Evolutionary conservation across 306 rosid species (phyloP).

Genomic region (Sindora glabra): DNA sequence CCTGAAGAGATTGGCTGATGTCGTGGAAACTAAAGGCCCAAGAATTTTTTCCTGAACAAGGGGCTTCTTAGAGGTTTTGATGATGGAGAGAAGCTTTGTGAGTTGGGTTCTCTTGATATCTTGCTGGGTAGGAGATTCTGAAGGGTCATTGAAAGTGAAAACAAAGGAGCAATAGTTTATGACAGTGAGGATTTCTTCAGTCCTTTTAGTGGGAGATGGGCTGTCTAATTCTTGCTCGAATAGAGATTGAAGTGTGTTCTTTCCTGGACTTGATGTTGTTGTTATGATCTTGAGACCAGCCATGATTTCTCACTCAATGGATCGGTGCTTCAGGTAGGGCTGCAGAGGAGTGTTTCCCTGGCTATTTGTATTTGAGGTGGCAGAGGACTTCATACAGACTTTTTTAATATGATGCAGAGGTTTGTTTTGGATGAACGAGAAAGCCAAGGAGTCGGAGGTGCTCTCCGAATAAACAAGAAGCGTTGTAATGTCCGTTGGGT

Average conservation of each 20-base stretch:
- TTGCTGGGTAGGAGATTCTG: slow-evolving; percentile 49
- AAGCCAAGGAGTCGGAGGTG: slow-evolving; percentile 32
- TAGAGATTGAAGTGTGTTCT: slow-evolving; percentile 33
- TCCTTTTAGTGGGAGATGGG: slow-evolving; percentile 22
- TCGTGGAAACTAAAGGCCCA: slow-evolving; percentile 44
- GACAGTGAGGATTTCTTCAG: slow-evolving; percentile 43
- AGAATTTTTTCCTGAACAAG: slow-evolving; percentile 22
- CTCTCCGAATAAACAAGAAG: slow-evolving; percentile 31
- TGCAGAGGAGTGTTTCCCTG: slow-evolving; percentile 23
- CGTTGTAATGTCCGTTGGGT: slow-evolving; percentile 35
- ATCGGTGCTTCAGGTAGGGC: no score
- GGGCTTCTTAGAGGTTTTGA: slow-evolving; percentile 45
- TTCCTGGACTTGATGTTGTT: neutral
- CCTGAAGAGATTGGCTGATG: slow-evolving; percentile 50
- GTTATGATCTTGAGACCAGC: no score
- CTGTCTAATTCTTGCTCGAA: slow-evolving; percentile 31
- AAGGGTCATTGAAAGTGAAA: slow-evolving; percentile 34
- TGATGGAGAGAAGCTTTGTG: slow-evolving; percentile 32
- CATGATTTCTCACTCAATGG: no score
- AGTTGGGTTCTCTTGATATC: slow-evolving; percentile 57
- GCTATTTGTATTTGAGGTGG: slow-evolving; percentile 32
- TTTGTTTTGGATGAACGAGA: slow-evolving; percentile 7
- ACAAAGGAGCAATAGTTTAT: slow-evolving; percentile 45
- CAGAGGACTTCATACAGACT: no score
- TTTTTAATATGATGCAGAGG: no score